Evolutionary conservation across 1,284 basidiomycete species (phyloP).

Genomic region (Heliocybe sulcata): DNA sequence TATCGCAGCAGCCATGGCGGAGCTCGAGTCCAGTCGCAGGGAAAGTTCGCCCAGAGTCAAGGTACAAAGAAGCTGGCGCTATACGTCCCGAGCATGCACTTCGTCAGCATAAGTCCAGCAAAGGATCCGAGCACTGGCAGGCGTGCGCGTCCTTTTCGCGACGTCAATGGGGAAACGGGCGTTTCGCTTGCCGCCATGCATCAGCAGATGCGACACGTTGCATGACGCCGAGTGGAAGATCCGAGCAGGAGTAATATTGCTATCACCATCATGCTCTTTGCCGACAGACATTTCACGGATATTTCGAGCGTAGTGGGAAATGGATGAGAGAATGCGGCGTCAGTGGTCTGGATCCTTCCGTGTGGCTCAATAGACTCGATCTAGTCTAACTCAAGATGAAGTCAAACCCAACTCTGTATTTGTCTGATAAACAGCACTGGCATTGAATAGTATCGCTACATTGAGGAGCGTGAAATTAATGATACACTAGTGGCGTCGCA

Average conservation of each 20-base stretch:
- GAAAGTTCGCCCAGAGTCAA: not conserved
- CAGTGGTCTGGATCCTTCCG: too few relatives aligned
- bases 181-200: not conserved
- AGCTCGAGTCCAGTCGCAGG: not conserved
- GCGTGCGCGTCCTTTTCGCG: not conserved
- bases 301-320: not conserved
- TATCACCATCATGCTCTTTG: not conserved
- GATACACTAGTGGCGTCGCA: not conserved
- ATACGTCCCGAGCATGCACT: not conserved
- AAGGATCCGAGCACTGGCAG: not conserved
- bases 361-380: not conserved
- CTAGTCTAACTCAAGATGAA: too few relatives aligned
- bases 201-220: constrained; percentile 1
- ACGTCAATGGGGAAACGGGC: not conserved
- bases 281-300: not conserved
- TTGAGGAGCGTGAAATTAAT: not conserved
- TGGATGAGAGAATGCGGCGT: too few relatives aligned
- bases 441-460: not conserved
- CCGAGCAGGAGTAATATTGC: not conserved
- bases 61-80: not conserved
- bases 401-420: too few relatives aligned
- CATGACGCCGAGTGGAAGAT: not conserved
- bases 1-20: not conserved
- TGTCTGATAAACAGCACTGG: not conserved
- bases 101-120: not conserved